phyloP scores from a whole-genome alignment of 2,329 filamentous ascomycete species.

The Penicillium sp. region DNA sequence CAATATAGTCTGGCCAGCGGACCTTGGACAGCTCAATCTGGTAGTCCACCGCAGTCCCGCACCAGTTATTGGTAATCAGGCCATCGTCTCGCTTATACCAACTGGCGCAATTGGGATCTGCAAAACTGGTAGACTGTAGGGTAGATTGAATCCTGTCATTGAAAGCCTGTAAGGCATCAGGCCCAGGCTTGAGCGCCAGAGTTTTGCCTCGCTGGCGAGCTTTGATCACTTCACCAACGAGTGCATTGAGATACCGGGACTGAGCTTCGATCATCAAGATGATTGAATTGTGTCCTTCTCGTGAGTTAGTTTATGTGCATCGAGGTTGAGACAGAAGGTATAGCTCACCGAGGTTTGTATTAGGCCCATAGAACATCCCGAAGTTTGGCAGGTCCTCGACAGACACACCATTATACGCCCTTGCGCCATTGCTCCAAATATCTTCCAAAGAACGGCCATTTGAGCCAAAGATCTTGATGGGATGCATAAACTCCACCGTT shows the following conservation, averaged over 20 bases:
- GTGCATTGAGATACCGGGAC: conserved; percentile 53
- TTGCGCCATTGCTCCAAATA: conserved; percentile 57
- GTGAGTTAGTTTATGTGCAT: not conserved
- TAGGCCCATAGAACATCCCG: conserved; percentile 60
- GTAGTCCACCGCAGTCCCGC: conserved; percentile 56
- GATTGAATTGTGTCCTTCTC: conserved; percentile 58
- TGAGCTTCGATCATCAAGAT: conserved; percentile 65
- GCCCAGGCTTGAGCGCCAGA: conserved; percentile 50
- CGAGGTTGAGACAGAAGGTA: not conserved
- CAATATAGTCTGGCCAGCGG: conserved; percentile 33
- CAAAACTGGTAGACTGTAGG: conserved; percentile 51
- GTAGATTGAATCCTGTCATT: conserved; percentile 50
- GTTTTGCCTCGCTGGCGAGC: conserved; percentile 43
- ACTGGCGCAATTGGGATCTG: conserved; percentile 54
- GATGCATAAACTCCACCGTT: conserved; percentile 60
- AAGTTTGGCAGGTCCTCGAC: conserved; percentile 58
- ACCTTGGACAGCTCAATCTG: conserved; percentile 44
- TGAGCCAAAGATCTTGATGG: conserved; percentile 54
- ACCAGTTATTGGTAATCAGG: conserved; percentile 60
- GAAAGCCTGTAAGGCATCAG: conserved; percentile 41
- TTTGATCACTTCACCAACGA: conserved; percentile 52
- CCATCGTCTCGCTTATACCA: conserved; percentile 61
- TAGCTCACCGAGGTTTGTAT: conserved; percentile 50
- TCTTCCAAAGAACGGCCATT: conserved; percentile 47
- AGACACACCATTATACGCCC: conserved; percentile 54